phyloP scores from a whole-genome alignment of 139 green algal species.

The Chlamydomonas sp. region DNA sequence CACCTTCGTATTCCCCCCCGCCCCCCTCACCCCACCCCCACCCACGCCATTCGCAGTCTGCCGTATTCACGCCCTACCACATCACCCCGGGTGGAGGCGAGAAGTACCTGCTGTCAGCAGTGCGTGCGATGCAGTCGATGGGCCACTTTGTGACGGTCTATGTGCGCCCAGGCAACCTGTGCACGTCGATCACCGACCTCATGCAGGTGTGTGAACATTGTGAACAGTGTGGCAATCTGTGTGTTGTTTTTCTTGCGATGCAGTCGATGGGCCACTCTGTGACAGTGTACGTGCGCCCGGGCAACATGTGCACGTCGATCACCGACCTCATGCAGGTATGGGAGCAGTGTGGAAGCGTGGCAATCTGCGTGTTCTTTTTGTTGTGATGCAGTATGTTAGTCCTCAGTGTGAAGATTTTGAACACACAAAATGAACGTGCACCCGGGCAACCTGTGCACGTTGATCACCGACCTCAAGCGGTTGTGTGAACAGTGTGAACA shows the following conservation, averaged over 20 bases:
- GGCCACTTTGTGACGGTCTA: constrained; percentile 4
- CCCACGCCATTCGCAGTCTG: too few species aligned
- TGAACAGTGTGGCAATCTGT: too few species aligned
- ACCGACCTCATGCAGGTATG: not conserved
- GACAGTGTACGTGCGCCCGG: not conserved
- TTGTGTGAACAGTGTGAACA: too few species aligned
- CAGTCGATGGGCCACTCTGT: constrained; percentile 6
- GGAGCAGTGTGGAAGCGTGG: too few species aligned
- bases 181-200: not conserved
- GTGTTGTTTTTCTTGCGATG: not conserved
- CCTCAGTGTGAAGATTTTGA: too few species aligned
- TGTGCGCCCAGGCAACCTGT: not conserved
- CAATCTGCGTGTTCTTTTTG: too few species aligned
- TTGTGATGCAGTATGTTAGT: too few species aligned
- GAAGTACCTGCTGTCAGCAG: constrained; percentile 9
- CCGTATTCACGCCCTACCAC: constrained; percentile 12
- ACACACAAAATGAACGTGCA: too few species aligned
- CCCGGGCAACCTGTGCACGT: constrained; percentile 2
- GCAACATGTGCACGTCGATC: not conserved
- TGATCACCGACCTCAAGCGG: not conserved
- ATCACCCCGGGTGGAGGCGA: constrained; percentile 7
- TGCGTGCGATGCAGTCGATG: not conserved
- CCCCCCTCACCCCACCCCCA: too few species aligned
- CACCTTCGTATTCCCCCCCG: too few species aligned
- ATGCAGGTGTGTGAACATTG: not conserved